Evolutionary conservation across 768 basidiomycete species (phyloP).

Genomic region (Pleurotus sapidus): DNA sequence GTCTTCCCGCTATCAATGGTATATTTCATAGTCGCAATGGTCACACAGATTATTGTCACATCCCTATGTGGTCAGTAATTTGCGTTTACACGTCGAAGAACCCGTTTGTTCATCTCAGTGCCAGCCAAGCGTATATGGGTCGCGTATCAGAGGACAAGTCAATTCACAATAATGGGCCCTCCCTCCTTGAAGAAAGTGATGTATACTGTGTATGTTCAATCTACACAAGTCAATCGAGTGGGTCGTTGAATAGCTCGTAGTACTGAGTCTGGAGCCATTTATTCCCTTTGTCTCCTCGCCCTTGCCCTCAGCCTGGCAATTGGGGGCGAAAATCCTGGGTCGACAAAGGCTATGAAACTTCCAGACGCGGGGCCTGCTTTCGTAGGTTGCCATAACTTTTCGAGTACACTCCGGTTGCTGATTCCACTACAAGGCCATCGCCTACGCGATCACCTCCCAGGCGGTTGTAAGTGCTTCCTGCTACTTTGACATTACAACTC

Average conservation of each 20-base stretch:
- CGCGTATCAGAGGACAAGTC: too few species aligned
- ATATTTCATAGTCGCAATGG: neutral
- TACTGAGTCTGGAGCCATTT: neutral
- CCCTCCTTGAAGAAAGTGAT: too few species aligned
- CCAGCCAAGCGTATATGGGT: neutral
- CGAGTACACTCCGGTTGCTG: neutral
- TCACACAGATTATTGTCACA: neutral
- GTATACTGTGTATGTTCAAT: too few species aligned
- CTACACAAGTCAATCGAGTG: too few species aligned
- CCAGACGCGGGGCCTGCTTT: neutral
- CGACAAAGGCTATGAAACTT: neutral
- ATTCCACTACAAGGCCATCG: neutral
- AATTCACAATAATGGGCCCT: too few species aligned
- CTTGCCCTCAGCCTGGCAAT: neutral
- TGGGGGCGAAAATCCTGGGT: neutral
- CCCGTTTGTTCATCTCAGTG: neutral
- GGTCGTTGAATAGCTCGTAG: neutral
- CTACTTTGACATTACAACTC: neutral
- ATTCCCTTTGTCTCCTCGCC: neutral
- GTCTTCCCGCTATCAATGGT: neutral
- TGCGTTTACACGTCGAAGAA: neutral
- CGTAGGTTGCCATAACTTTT: neutral
- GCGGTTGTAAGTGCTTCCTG: neutral
- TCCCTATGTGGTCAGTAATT: neutral
- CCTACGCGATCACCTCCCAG: constrained; percentile 1